Conservation (phyloP, 371 early-diverging fungal genomes). For the Rhizopus delemar region DNA sequence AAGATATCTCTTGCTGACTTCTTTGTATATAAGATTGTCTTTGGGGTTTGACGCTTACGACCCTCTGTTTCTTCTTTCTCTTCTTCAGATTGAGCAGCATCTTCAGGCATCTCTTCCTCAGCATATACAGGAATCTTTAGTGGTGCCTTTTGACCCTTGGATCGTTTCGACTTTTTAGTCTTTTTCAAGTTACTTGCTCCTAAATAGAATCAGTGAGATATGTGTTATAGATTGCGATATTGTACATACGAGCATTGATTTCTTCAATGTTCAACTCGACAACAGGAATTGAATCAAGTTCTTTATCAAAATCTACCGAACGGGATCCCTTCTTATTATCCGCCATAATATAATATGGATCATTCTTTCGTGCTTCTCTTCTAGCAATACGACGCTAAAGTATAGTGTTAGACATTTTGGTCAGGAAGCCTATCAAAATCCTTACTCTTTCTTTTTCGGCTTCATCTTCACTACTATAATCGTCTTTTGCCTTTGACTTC, state of each 20-base stretch:
- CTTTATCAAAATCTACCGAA: conserved; percentile 50
- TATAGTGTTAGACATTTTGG: not conserved
- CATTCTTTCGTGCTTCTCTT: conserved; percentile 62
- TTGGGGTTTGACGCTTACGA: conserved; percentile 18
- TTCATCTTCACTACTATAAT: conserved; percentile 39
- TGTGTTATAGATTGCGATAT: conserved; percentile 3
- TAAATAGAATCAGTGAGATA: conserved; percentile 17
- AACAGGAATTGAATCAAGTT: conserved; percentile 83
- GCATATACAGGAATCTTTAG: conserved; percentile 55
- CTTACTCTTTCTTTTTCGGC: conserved; percentile 39
- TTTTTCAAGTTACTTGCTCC: conserved; percentile 33
- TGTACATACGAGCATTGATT: conserved; percentile 36
- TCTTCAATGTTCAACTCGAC: conserved; percentile 73
- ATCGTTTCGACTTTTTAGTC: conserved; percentile 28
- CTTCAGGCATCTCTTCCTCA: conserved; percentile 70
- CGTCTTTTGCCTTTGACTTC: conserved; percentile 37
- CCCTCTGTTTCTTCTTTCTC: conserved; percentile 32
- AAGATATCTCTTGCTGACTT: conserved; percentile 39
- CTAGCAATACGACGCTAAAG: conserved; percentile 62
- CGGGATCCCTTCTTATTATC: conserved; percentile 24
- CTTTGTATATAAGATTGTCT: conserved; percentile 25
- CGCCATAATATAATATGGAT: conserved; percentile 75
- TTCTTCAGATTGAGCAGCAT: conserved; percentile 54
- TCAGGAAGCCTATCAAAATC: not conserved
- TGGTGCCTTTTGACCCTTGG: conserved; percentile 38